Base-by-base conservation (phyloP, 2,329 filamentous ascomycete species). In the Dactylonectria estremocensis region DNA sequence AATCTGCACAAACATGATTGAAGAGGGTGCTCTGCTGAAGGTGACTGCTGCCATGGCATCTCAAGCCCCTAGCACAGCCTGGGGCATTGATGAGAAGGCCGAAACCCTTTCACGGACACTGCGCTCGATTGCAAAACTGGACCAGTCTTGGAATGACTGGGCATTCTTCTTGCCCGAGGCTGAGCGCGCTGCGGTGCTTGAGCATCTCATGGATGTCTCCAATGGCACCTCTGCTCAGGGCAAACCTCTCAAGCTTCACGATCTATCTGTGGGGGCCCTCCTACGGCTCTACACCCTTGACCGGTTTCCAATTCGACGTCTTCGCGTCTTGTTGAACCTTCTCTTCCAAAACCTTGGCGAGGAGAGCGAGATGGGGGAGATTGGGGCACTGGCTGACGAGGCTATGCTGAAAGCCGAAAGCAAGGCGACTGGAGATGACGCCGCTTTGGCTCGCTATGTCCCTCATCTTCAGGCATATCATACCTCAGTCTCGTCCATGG, bases 1-100 rank as follows among this genome's bases (percentile, higher is more conserved):
- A 16, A 88, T 93, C n/a, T 87, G 91, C 63, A 85, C 87, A 16
- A 86, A 86, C 60, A 84, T 92, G 73, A 83, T 93, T 5, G 86
- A 88, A 28, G 85, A 88, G 45, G 89, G 89, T 2, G 83, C 86
- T 1, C 79, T 93, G 28, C 77, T 83, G n/a, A 77, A 80, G 1
- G 84, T 93, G n/a, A 86, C 87, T 0, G 72, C 81, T 5, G 79
- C 80, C 2, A 82, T 92, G 6, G 78, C 83, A 1, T 85, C 79
- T 1, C 81, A 84, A 53, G 84, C 91, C 0, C 82, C 91, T 0
- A 76, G 78, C 2, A 75, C 82, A 5, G 85, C 88, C 1, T 92
- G 91, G 88, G 79, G 80, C n/a, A 77, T 80, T 10, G 84, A 82
- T 33, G 83, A 86, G 10, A 84, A 87, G 59, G 80, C 86, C 2